These are phyloP conservation scores for Candida tibetensis DNA, from an alignment of 805 yeast species.

Conservation along the genomic window DNA sequence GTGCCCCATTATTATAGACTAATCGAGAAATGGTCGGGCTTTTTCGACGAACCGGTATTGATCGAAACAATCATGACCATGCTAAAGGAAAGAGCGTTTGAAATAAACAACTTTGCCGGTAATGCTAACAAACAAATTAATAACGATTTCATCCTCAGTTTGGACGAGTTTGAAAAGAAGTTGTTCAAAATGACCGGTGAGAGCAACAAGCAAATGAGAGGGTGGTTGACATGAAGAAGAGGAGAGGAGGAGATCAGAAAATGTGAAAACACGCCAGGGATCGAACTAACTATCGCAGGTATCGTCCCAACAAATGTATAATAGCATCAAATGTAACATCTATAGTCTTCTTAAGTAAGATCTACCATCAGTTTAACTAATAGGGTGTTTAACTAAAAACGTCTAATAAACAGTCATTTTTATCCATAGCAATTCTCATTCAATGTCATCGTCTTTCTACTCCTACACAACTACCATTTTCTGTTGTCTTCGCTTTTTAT, in stretches of 20 bases:
- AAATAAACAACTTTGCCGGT: conserved; percentile 67
- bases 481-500: background rate
- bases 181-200: conserved; percentile 54
- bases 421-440: too few species aligned
- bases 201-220: conserved; percentile 38
- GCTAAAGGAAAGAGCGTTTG: conserved; percentile 63
- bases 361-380: too few species aligned
- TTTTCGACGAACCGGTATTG: conserved; percentile 66
- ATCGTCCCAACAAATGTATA: too few species aligned
- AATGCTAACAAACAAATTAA: conserved; percentile 49
- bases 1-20: conserved; percentile 66
- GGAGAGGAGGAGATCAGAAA: too few species aligned
- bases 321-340: too few species aligned
- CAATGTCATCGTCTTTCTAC: too few species aligned
- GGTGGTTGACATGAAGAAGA: conserved; percentile 31
- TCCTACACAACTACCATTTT: too few species aligned
- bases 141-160: conserved; percentile 53
- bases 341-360: too few species aligned
- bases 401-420: too few species aligned
- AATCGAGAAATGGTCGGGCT: conserved; percentile 71
- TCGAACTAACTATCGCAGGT: too few species aligned
- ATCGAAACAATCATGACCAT: conserved; percentile 50
- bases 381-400: too few species aligned
- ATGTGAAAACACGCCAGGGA: too few species aligned
- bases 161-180: conserved; percentile 75